Base-by-base conservation (phyloP, 306 rosid genomes). In the Coriaria nepalensis region DNA sequence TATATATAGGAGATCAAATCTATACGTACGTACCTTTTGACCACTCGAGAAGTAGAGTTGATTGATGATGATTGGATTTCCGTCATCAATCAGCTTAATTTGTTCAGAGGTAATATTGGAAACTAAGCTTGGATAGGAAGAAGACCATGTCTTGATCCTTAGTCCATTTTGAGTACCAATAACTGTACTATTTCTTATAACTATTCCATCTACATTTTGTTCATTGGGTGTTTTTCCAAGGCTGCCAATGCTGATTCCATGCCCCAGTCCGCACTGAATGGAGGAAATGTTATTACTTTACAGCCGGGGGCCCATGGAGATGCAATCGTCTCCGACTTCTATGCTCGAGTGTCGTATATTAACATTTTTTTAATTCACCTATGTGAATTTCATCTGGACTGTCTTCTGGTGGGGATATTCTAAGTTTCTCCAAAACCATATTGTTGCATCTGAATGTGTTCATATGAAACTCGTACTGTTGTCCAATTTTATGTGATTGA, bases 211-310 rank as follows among this genome's bases (percentile, higher is more conserved):
- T 0, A 64, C 67, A 2, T 49, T 12, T 4, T 40, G 12, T 33
- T 56, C 71, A 10, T 43, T 38, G 0, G 42, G 33, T 3, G 2
- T 2, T 13, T 4, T 12, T 0, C 71, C 63, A 7, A 72, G 62
- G 49, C 78, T 73, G 6, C 74, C 75, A 2, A 73, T 12, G 32
- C 74, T 73, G 11, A 68, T 68, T 47, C 75, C 75, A 14, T 68
- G 75, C 44, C 78, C 74, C 0, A 65, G 74, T 5, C 78, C 74
- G 3, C 78, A 68, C 4, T 6, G 34, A 6, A 63, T 39, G 0
- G 39, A 15, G 5, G 43, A 32, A 10, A 73, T 40, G 4, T 45
- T 0, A 73, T 8, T 35, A 8, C 6, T 1, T 7, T 13, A 2
- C 37, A 8, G 0, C 67, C 78, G 0, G 60, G 60, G 52, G 10